Evolutionary conservation across 1,284 basidiomycete genomes (phyloP), one percentile per base, ranked within the genome.

Genomic region (Cerioporus squamosus): DNA sequence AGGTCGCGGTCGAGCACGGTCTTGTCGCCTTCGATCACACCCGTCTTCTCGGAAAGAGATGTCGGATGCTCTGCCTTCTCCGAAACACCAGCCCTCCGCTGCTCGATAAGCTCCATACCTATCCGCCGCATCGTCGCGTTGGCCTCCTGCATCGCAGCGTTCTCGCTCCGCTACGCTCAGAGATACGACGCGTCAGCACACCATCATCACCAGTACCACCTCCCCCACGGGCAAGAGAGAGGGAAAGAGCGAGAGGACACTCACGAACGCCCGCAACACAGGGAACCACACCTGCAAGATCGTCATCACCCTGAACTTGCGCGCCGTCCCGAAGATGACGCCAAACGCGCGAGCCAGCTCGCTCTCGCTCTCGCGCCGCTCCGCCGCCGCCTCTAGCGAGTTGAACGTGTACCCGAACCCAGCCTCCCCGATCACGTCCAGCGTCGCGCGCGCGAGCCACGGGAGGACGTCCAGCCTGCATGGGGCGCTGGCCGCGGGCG

Each of bases 351-450:
- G 64, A 18, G 84, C 79, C 26, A 90, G 81, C 66, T 86, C 83
- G 68, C 84, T 79, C 46, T 72, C 77, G 29, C 73, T 66, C 56
- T 76, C 74, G 23, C 74, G 69, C 9, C 61, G 42, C 24, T 48
- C 54, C 15, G 65, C 64, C 9, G 69, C 67, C 17, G 64, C 45
- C 31, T 69, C 69, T 39, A 86, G 77, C 5, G 83, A 74, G 50
- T 84, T 74, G 73, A 91, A 88, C 20, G 76, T 65, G 72, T 90
- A 90, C 48, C 82, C 84, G 66, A 90, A 90, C 7, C 83, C 82
- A 18, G 90, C 86, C 44, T 86, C 76, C 5, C 88, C 88, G 55
- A 93, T 90, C 43, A 88, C 80, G 65, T 91, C 90, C 15, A 92
- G 77, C 1, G 88, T 88, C 8, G 87, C 82, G 33, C 83, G 81